Base-by-base conservation (phyloP, 1,284 basidiomycete genomes). In the Cutaneotrichosporon sp. region DNA sequence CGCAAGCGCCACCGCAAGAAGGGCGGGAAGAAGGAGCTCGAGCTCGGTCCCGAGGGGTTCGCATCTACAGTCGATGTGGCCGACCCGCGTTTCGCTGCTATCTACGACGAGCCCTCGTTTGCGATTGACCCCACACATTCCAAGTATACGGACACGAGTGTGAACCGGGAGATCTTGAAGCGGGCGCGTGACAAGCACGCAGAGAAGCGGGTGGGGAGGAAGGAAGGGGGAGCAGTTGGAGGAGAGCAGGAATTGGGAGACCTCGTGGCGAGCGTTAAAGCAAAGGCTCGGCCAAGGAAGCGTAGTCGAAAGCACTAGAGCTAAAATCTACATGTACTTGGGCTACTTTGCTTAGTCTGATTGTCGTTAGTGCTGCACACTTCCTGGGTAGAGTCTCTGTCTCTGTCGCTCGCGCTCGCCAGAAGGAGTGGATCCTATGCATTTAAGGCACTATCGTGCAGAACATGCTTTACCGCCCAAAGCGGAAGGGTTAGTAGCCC, bases 111-210 rank as follows among this genome's bases (percentile, higher is more conserved):
- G 67, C 84, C 91, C 64, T 82, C 85, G 39, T 98, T 90, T 66
- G 93, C 94, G 0, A 90, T 99, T 62, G 96, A 98, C 72, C 94
- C 96, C 19, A 90, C 84, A 44, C 90, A 97, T 76, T 90, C 94
- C 69, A 87, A 85, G 91, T 93, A 32, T 20, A 88, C 86, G 71
- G 90, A 88, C 77, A 91, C 91, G 2, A 87, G 86, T 73, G 84
- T 84, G 50, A 97, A 96, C 91, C 70, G 82, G 14, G 84, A 84
- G 3, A 77, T 97, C 8, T 77, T 97, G 37, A 78, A 78, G 49
- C 74, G 77, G 39, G 68, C 72, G 46, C 62, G 49, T 19, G 48
- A 63, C 19, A 62, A 67, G 2, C 68, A 73, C 46, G 56, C 54
- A 5, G 48, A 46, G 31, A 42, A 22, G 48, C 48, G 56, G 50